phyloP scores from a whole-genome alignment of 768 basidiomycete genomes.

The Termitomyces sp. region DNA sequence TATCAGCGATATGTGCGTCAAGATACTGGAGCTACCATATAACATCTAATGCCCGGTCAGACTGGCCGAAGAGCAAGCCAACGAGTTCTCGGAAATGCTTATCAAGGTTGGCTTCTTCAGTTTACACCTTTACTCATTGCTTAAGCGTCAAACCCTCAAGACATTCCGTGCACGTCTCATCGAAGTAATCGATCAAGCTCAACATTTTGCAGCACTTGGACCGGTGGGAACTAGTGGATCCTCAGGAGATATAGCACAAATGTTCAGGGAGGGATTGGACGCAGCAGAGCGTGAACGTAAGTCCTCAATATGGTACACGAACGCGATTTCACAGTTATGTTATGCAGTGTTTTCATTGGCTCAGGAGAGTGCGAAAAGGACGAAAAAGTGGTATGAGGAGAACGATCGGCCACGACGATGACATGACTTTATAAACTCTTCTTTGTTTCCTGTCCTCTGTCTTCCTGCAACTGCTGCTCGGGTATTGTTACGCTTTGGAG shows the following conservation, averaged over 20 bases:
- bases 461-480: conserved; percentile 13
- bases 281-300: conserved; percentile 89
- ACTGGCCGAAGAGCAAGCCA: conserved; percentile 70
- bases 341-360: conserved; percentile 77
- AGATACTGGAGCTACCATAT: background rate
- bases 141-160: conserved; percentile 31
- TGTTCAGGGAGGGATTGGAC: conserved; percentile 89
- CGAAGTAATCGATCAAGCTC: conserved; percentile 85
- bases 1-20: conserved; percentile 72
- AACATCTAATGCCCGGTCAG: conserved; percentile 34
- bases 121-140: background rate
- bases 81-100: conserved; percentile 69
- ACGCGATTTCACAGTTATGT: conserved; percentile 3
- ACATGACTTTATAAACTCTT: conserved; percentile 27
- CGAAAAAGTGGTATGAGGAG: conserved; percentile 85
- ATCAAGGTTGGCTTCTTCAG: conserved; percentile 46
- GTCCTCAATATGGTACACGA: conserved; percentile 23
- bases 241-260: conserved; percentile 58
- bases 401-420: conserved; percentile 53
- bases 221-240: conserved; percentile 51
- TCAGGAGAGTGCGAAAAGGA: conserved; percentile 74
- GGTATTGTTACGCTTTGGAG: conserved; percentile 36
- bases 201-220: conserved; percentile 78
- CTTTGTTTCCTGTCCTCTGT: conserved; percentile 23
- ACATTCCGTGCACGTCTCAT: conserved; percentile 73